A percentile compares a stretch with the other conserved stretches of the same genome.
phyloP scores from a whole-genome alignment of 2,329 filamentous ascomycete species.

The Diaporthe ampelina region DNA sequence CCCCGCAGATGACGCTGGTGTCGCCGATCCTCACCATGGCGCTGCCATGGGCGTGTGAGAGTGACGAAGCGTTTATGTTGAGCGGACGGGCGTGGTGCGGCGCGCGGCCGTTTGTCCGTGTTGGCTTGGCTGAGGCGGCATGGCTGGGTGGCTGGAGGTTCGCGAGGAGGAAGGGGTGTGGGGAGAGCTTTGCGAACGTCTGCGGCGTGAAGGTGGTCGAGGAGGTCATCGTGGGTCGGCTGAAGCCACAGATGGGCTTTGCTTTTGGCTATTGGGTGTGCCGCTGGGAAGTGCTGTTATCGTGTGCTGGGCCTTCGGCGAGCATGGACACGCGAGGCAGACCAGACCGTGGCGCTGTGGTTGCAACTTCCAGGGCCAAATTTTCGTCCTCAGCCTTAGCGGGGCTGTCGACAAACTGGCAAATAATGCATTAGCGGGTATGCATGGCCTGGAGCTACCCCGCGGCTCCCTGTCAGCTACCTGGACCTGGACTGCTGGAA shows the following conservation, averaged over 20 bases:
- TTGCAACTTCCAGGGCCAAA: slow-evolving; percentile 21
- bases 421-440: slow-evolving; percentile 37
- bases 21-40: slow-evolving; percentile 90
- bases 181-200: slow-evolving; percentile 90
- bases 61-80: slow-evolving; percentile 84
- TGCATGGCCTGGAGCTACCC: slow-evolving; percentile 41
- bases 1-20: slow-evolving; percentile 94
- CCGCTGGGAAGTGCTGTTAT: slow-evolving; percentile 2
- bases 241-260: background rate
- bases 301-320: background rate
- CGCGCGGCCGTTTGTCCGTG: slow-evolving; percentile 85
- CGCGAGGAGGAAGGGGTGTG: slow-evolving; percentile 89
- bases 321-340: slow-evolving; percentile 17
- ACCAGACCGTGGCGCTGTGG: background rate
- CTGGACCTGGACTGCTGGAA: background rate
- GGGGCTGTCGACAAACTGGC: slow-evolving; percentile 29
- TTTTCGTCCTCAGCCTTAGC: slow-evolving; percentile 40
- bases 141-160: slow-evolving; percentile 76
- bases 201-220: slow-evolving; percentile 67
- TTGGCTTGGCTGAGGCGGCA: slow-evolving; percentile 54
- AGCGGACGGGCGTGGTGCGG: slow-evolving; percentile 78
- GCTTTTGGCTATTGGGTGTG: background rate
- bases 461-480: slow-evolving; percentile 26
- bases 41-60: slow-evolving; percentile 91
- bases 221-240: slow-evolving; percentile 49